A percentile compares a stretch with the other conserved stretches of the same genome.
phyloP scores from a whole-genome alignment of 169 alveolate genomes.

The Cryptosporidium ubiquitum region DNA sequence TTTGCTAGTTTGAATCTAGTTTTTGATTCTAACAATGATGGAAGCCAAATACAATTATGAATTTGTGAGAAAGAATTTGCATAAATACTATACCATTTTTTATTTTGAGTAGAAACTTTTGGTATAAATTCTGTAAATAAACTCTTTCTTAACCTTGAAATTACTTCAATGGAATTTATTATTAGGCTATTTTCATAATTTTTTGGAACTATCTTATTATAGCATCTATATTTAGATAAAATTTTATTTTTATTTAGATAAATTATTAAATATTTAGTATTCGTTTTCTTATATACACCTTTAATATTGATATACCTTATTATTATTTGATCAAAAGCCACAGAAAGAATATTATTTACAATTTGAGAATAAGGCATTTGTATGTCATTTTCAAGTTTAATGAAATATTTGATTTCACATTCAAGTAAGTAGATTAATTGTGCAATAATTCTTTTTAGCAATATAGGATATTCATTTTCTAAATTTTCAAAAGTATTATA shows the following conservation, averaged over 20 bases:
- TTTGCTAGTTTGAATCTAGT: constrained; percentile 40
- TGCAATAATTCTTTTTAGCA: constrained; percentile 22
- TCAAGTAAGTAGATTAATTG: constrained; percentile 32
- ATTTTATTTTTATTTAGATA: not conserved
- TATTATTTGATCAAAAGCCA: constrained; percentile 9
- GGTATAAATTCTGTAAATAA: constrained; percentile 14
- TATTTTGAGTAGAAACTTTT: not conserved
- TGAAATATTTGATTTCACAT: not conserved
- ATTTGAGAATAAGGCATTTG: not conserved
- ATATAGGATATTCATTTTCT: not conserved
- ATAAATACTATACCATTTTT: constrained; percentile 13
- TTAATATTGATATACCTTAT: not conserved
- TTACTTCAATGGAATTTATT: not conserved
- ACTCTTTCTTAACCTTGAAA: not conserved
- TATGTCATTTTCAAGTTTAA: not conserved
- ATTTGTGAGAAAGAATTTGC: not conserved
- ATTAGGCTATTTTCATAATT: not conserved
- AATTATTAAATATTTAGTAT: not conserved
- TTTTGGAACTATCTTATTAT: not conserved
- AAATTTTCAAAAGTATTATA: not conserved
- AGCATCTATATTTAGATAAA: not conserved
- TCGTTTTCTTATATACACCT: constrained; percentile 3
- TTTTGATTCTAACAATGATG: constrained; percentile 49
- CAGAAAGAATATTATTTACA: constrained; percentile 9
- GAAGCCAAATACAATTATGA: constrained; percentile 41